These are phyloP conservation scores for Caloboletus inedulis DNA, from an alignment of 1,284 basidiomycete species.

Conservation along the genomic window DNA sequence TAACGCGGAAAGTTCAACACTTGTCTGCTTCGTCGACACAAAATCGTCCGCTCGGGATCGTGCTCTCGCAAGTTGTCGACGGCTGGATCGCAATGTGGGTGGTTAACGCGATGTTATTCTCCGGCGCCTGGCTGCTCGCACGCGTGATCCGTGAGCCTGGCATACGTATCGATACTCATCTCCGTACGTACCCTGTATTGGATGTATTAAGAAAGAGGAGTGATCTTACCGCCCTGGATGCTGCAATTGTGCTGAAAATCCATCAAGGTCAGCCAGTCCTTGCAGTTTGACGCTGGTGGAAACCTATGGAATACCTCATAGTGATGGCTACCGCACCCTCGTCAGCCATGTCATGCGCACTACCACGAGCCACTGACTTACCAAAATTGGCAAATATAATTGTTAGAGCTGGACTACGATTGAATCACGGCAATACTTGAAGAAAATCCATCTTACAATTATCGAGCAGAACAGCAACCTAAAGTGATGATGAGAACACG, in stretches of 20 bases:
- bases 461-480: constrained; percentile 10
- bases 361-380: neutral
- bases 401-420: neutral
- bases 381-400: neutral
- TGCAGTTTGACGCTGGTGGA: neutral
- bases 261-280: neutral
- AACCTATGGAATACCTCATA: constrained; percentile 10
- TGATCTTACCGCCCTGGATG: constrained; percentile 16
- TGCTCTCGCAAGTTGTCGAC: neutral
- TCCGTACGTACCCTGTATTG: constrained; percentile 3
- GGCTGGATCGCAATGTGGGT: constrained; percentile 14
- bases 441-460: constrained; percentile 4
- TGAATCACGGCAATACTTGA: neutral
- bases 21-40: neutral
- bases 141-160: constrained; percentile 8
- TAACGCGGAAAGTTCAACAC: neutral
- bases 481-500: neutral
- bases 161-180: neutral
- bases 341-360: constrained; percentile 4
- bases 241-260: constrained; percentile 10
- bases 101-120: constrained; percentile 7
- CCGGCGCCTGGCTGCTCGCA: neutral
- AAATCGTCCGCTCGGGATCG: neutral
- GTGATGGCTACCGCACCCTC: constrained; percentile 1
- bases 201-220: neutral